Base-by-base conservation (phyloP, 495 filamentous ascomycete species). In the Ramalina intermedia region DNA sequence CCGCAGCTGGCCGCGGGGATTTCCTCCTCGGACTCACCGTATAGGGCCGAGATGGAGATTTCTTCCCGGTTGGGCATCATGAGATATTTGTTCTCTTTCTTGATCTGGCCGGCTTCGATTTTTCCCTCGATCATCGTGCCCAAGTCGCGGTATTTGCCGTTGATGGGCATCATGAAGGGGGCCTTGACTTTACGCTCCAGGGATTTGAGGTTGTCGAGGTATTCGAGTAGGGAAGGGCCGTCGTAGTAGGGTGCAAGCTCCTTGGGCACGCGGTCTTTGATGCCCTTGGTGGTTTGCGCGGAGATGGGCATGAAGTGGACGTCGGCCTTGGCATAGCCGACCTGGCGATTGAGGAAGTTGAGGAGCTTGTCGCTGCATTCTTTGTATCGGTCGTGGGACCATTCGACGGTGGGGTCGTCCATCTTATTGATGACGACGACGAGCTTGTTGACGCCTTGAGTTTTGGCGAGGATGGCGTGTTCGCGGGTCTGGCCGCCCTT, bases 141-240 rank as follows among this genome's bases (percentile, higher is more conserved):
- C 83, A 99, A 85, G 65, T 96, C 90, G 56, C 81, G 79, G 70
- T 96, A 96, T 64, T 96, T 99, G 61, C 82, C 84, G 44, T 81
- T 83, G 58, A 99, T 76, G 6, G 93, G 85, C 91, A 96, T 95
- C 93, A 96, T 96, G 74, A 99, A 96, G 12, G 91, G 91, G 11
- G 91, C 91, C 56, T 94, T 95, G 64, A 94, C 69, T 67, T 96
- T 99, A 53, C 91, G 85, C 63, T 96, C 91, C 11, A 95, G 75
- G 27, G 88, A 75, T 61, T 85, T 76, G 84, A 98, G 95, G 61
- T 74, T 67, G 55, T 91, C 87, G 38, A 98, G 80, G 63, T 85
- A 95, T 61, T 98, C 91, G 18, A 98, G 78, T 4, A 98, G 77
- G 1, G 90, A 94, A n/a, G 90, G 90, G 0, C 91, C 87, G 50